phyloP scores from a whole-genome alignment of 108 stramenopile genomes.

The Cafeteria roenbergensis region DNA sequence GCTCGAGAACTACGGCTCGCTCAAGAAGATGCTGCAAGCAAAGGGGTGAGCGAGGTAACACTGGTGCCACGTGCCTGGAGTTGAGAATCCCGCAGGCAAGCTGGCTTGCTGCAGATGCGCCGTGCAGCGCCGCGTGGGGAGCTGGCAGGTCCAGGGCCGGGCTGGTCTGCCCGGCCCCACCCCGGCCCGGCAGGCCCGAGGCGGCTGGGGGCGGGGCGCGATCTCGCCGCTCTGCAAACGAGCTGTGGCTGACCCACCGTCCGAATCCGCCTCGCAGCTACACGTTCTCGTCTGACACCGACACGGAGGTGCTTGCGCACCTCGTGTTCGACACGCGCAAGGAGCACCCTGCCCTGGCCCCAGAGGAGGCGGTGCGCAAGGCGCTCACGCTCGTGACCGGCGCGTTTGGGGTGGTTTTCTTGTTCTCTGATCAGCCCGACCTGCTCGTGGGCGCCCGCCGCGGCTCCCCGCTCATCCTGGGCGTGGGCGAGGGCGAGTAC shows the following conservation, averaged over 20 bases:
- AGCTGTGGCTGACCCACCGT: not conserved
- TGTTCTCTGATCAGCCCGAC: constrained; percentile 57
- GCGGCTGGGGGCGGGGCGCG: too few species aligned
- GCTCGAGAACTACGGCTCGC: constrained; percentile 79
- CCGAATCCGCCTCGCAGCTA: constrained; percentile 41
- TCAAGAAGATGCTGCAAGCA: constrained; percentile 63
- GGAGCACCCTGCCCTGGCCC: constrained; percentile 18
- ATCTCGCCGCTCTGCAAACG: too few species aligned
- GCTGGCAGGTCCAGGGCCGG: too few species aligned
- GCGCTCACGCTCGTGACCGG: constrained; percentile 76
- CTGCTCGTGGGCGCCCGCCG: constrained; percentile 88
- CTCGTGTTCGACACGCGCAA: constrained; percentile 64
- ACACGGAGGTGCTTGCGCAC: constrained; percentile 96
- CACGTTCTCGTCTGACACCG: constrained; percentile 74
- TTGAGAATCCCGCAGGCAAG: too few species aligned
- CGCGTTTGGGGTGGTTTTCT: constrained; percentile 75
- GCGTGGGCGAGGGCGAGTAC: constrained; percentile 47
- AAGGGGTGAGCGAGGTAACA: too few species aligned
- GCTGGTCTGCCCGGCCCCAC: too few species aligned
- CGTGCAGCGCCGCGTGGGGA: too few species aligned
- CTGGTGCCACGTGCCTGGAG: too few species aligned
- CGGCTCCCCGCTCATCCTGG: constrained; percentile 91
- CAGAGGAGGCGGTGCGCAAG: constrained; percentile 59
- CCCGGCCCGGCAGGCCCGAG: too few species aligned
- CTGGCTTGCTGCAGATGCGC: too few species aligned